Conservation (phyloP, 352 stramenopile species). For the Phytophthora sp. region DNA sequence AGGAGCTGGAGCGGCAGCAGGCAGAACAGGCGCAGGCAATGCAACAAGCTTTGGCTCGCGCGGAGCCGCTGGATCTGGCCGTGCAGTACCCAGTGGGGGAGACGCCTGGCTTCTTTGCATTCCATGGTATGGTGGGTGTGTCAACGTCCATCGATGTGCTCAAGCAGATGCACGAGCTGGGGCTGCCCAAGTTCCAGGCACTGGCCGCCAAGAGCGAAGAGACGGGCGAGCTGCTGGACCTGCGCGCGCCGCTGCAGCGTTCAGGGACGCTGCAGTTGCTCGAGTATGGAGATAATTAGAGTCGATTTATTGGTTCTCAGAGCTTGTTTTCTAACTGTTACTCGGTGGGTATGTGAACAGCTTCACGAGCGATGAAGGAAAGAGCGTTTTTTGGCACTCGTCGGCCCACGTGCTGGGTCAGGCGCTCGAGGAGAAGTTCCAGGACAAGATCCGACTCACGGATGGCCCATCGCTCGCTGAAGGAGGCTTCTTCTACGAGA, state of each 20-base stretch:
- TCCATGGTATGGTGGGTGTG: conserved; percentile 48
- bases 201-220: conserved; percentile 54
- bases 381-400: conserved; percentile 98
- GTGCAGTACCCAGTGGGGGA: conserved; percentile 38
- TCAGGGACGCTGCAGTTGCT: conserved; percentile 62
- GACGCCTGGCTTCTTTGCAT: conserved; percentile 38
- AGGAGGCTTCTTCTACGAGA: conserved; percentile 99
- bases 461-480: conserved; percentile 94
- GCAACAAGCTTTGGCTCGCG: conserved; percentile 18
- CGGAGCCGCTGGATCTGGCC: conserved; percentile 50
- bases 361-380: conserved; percentile 73
- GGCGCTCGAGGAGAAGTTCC: conserved; percentile 97
- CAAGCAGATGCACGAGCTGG: conserved; percentile 56
- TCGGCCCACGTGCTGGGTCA: conserved; percentile 98
- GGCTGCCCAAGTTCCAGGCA: conserved; percentile 64
- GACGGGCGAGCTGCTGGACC: conserved; percentile 55
- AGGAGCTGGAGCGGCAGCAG: conserved; percentile 60
- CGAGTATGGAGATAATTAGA: no score
- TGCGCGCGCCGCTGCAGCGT: conserved; percentile 50
- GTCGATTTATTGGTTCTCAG: no score
- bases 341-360: conserved; percentile 29
- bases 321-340: conserved; percentile 1
- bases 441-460: conserved; percentile 95
- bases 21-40: conserved; percentile 11
- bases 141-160: conserved; percentile 70